Base-by-base conservation (phyloP, 495 filamentous ascomycete genomes). In the Lophium mytilinum region DNA sequence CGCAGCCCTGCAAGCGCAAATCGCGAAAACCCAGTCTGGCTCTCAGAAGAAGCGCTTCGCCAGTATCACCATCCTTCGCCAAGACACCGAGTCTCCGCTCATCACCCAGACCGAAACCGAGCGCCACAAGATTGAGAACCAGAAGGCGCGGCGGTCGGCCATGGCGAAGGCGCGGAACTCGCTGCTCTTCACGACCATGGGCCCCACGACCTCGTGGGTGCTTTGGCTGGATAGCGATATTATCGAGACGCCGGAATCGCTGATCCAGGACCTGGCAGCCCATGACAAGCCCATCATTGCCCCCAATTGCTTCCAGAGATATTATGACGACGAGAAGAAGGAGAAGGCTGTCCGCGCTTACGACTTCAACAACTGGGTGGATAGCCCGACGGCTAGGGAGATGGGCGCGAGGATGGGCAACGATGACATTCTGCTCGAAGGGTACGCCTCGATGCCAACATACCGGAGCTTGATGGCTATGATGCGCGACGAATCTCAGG, bases 351-450 rank as follows among this genome's bases (percentile, higher is more conserved):
- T 88, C 56, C 82, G 93, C 8, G 86, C 90, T 0, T 98, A 98
- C 69, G 93, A 98, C 71, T 98, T 86, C 78, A 98, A 98, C 69
- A 91, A 86, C 56, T 98, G 94, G 93, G 80, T 89, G 58, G 93
- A 98, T 66, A 91, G 86, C 63, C 75, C 81, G 8, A 82, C 76
- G 3, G 94, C 93, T 9, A 80, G 84, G 64, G 75, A 83, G 6
- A 72, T 98, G 52, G 93, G 80, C 1, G 73, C 78, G 6, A 80
- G 80, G 56, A 95, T 98, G 90, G 87, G 78, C 0, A 78, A 79
- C 5, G 93, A 97, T 57, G 93, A 98, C 47, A 94, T 98, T 62
- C 76, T 98, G 18, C 72, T 97, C 4, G 93, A 98, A 70, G 93
- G 93, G 4, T 98, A 98, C 68, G 78, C 77, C 5, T 90, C 97